phyloP scores from a whole-genome alignment of 1,284 basidiomycete species.

The Phenoliferia sp. region DNA sequence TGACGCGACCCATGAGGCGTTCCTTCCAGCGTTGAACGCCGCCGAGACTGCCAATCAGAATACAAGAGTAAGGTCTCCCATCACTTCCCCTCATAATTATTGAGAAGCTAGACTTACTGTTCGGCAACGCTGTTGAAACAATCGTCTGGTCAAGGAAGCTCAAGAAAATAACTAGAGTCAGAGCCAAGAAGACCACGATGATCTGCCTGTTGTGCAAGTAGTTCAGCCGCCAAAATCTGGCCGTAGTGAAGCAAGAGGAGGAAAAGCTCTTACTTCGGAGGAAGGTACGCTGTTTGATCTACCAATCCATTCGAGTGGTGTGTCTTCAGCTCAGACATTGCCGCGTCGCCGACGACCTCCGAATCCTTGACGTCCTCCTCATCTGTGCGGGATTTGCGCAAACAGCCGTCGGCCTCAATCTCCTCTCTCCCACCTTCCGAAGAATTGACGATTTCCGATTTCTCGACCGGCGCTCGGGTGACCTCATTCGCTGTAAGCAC shows the following conservation, averaged over 20 bases:
- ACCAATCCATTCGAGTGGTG: constrained; percentile 45
- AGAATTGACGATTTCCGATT: too few relatives aligned
- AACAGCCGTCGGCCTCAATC: too few relatives aligned
- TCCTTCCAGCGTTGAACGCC: constrained; percentile 62
- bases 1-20: constrained; percentile 65
- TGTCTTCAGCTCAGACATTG: background rate
- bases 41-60: constrained; percentile 46
- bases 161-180: constrained; percentile 45
- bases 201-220: constrained; percentile 3
- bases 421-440: too few relatives aligned
- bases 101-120: background rate
- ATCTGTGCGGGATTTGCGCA: too few relatives aligned
- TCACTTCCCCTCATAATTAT: background rate
- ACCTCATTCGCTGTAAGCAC: too few relatives aligned
- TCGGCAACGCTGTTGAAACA: constrained; percentile 58
- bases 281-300: constrained; percentile 72
- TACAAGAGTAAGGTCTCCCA: too few relatives aligned
- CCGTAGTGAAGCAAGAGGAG: constrained; percentile 49
- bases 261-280: constrained; percentile 59
- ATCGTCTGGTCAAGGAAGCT: constrained; percentile 59
- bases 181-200: constrained; percentile 19
- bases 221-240: background rate
- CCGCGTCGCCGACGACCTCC: too few relatives aligned
- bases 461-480: too few relatives aligned
- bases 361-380: too few relatives aligned